phyloP scores from a whole-genome alignment of 2,329 filamentous ascomycete species.

The Trichoderma simmonsii region DNA sequence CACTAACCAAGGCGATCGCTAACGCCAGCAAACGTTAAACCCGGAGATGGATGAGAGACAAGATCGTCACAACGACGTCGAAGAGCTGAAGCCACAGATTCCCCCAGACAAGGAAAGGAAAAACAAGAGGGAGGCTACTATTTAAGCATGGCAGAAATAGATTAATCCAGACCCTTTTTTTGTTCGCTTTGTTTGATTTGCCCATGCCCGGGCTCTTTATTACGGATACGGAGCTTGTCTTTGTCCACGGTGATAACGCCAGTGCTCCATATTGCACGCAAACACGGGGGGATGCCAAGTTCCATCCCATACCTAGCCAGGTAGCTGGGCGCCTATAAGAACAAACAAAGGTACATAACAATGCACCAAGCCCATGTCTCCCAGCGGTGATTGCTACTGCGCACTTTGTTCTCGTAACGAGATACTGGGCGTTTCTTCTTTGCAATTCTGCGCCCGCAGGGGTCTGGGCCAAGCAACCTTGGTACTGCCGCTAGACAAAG shows the following conservation, averaged over 20 bases:
- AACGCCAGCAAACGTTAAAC: constrained; percentile 16
- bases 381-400: neutral
- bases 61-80: constrained; percentile 20
- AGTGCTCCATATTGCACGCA: constrained; percentile 2
- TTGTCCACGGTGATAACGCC: neutral
- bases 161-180: neutral
- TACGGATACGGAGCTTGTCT: constrained; percentile 1
- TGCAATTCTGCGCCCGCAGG: constrained; percentile 12
- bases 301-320: neutral
- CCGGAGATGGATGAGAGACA: constrained; percentile 9
- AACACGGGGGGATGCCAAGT: neutral
- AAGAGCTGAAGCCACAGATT: constrained; percentile 1
- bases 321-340: neutral
- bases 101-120: neutral
- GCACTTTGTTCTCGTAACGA: neutral
- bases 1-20: constrained; percentile 16
- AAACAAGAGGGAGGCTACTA: neutral
- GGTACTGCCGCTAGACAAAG: neutral
- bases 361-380: neutral
- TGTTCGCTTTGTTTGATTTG: neutral
- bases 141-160: constrained; percentile 12
- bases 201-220: neutral
- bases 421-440: neutral
- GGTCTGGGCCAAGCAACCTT: neutral
- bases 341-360: neutral